Conservation (phyloP, 139 green algal species). For the Ettlia oleoabundans region DNA sequence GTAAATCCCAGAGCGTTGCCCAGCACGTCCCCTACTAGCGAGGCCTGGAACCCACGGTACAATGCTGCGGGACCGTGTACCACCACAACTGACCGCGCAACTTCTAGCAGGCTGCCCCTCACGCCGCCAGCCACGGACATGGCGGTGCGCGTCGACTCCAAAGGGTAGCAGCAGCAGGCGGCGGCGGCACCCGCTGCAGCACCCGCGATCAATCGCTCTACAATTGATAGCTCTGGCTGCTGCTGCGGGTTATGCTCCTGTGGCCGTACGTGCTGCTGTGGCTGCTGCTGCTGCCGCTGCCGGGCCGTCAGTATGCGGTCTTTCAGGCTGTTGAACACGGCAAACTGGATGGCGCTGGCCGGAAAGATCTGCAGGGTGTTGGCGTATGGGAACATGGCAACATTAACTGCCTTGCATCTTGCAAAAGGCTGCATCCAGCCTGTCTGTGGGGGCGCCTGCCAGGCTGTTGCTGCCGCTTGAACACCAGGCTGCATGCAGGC, state of each 20-base stretch:
- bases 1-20: constrained; percentile 35
- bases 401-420: too few relatives aligned
- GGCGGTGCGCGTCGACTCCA: constrained; percentile 29
- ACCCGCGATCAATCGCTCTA: constrained; percentile 33
- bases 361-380: too few relatives aligned
- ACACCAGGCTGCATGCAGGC: too few relatives aligned
- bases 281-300: background rate
- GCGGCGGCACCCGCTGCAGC: constrained; percentile 34
- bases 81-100: background rate
- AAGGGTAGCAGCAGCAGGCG: constrained; percentile 16
- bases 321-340: constrained; percentile 31
- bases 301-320: constrained; percentile 18
- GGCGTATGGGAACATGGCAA: too few relatives aligned
- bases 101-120: constrained; percentile 28
- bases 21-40: constrained; percentile 32
- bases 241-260: background rate
- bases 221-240: constrained; percentile 13
- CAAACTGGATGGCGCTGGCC: constrained; percentile 41
- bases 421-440: too few relatives aligned
- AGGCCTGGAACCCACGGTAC: constrained; percentile 37
- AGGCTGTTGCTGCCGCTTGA: too few relatives aligned
- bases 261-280: background rate
- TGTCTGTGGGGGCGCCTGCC: too few relatives aligned
- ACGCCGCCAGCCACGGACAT: constrained; percentile 39
- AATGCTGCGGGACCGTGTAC: constrained; percentile 14